These are phyloP conservation scores for Russula abietina DNA, from an alignment of 768 basidiomycete genomes.

Conservation along the genomic window DNA sequence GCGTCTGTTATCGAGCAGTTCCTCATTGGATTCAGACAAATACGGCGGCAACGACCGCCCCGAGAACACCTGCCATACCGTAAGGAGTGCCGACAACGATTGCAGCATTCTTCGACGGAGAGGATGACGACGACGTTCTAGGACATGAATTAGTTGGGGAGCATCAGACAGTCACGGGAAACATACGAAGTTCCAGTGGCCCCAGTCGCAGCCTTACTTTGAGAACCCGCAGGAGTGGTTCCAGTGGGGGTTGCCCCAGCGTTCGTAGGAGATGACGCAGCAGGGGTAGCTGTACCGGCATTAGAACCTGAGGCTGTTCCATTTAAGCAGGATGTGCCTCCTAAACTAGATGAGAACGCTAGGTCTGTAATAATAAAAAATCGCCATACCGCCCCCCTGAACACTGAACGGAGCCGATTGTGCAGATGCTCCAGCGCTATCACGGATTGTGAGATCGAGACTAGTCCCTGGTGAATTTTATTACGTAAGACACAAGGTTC, in stretches of 20 bases:
- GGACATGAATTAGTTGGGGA: background rate
- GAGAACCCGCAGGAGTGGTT: background rate
- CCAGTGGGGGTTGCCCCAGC: background rate
- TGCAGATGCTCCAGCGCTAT: conserved; percentile 45
- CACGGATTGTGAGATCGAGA: conserved; percentile 56
- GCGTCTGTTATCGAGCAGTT: background rate
- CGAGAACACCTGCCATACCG: conserved; percentile 38
- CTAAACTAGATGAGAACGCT: conserved; percentile 20
- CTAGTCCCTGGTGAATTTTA: conserved; percentile 36
- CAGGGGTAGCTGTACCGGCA: conserved; percentile 11
- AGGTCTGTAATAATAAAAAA: background rate
- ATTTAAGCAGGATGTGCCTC: conserved; percentile 36
- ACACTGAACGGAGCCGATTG: conserved; percentile 53
- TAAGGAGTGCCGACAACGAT: conserved; percentile 32
- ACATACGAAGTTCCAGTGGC: conserved; percentile 10
- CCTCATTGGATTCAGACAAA: conserved; percentile 31
- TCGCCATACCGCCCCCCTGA: conserved; percentile 29
- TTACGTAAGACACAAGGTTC: background rate
- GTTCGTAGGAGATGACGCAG: conserved; percentile 8
- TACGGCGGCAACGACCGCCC: conserved; percentile 36
- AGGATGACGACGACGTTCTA: background rate
- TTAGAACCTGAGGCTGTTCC: conserved; percentile 6
- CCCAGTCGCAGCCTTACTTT: background rate
- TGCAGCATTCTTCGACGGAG: conserved; percentile 32
- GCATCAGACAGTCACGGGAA: background rate